Percentiles rank a stretch among this genome's conserved stretches.
phyloP scores from a whole-genome alignment of 2,329 filamentous ascomycete genomes.

The Colletotrichum sp. region DNA sequence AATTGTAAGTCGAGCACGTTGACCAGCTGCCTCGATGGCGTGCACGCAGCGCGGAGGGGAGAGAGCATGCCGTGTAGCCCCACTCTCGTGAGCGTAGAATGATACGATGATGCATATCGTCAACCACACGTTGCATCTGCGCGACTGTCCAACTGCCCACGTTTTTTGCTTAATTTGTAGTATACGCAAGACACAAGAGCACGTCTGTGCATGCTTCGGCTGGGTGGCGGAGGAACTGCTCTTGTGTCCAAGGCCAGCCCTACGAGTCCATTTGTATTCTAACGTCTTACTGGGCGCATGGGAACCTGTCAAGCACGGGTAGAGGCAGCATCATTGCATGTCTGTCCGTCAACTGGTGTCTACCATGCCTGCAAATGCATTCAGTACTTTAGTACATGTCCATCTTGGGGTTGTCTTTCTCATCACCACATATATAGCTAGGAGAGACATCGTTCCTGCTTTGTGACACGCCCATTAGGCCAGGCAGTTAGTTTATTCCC shows the following conservation, averaged over 20 bases:
- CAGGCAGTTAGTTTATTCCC: neutral
- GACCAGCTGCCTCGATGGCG: neutral
- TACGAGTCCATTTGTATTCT: neutral
- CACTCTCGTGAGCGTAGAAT: neutral
- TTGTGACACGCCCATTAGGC: neutral
- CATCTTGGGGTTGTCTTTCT: neutral
- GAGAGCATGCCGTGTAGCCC: neutral
- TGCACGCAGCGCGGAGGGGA: neutral
- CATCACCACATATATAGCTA: neutral
- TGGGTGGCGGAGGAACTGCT: neutral
- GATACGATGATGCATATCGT: neutral
- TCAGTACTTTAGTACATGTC: neutral
- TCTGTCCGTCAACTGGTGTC: neutral
- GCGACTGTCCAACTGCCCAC: neutral
- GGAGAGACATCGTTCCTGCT: neutral
- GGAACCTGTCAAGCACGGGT: neutral
- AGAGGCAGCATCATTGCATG: neutral
- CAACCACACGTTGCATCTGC: conserved; percentile 8
- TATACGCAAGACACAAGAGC: neutral
- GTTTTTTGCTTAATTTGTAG: neutral
- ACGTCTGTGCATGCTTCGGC: neutral
- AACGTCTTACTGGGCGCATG: conserved; percentile 7
- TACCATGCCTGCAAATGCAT: neutral
- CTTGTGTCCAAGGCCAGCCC: neutral
- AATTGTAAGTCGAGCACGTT: neutral